Conservation (phyloP, 495 filamentous ascomycete genomes). For the Pseudomonodictys pantanalensis region DNA sequence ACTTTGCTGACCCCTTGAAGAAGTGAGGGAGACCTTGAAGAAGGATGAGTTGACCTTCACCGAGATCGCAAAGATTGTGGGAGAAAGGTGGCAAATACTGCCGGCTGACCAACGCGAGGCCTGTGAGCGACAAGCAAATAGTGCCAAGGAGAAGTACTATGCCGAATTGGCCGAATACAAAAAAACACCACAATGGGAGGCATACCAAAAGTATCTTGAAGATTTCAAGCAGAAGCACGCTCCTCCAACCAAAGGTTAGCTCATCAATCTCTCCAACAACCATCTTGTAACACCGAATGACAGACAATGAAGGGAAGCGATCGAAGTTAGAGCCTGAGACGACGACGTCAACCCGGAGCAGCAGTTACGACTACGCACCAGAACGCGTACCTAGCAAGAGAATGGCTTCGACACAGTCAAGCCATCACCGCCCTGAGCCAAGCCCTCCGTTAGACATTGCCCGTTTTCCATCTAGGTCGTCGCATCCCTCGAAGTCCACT, state of each 20-base stretch:
- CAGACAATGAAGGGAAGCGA: slow-evolving; percentile 38
- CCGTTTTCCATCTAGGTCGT: slow-evolving; percentile 8
- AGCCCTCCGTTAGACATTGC: slow-evolving; percentile 11
- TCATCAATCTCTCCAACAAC: neutral
- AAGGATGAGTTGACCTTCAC: slow-evolving; percentile 72
- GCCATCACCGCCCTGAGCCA: slow-evolving; percentile 12
- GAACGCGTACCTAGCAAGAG: neutral
- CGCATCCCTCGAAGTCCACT: slow-evolving; percentile 22
- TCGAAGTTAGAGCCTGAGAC: slow-evolving; percentile 39
- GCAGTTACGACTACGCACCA: slow-evolving; percentile 14
- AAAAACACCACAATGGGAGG: slow-evolving; percentile 65
- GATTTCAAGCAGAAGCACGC: slow-evolving; percentile 69
- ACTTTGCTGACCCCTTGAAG: slow-evolving; percentile 39
- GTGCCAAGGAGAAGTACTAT: slow-evolving; percentile 70
- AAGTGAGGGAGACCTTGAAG: slow-evolving; percentile 70
- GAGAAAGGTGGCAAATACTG: slow-evolving; percentile 74
- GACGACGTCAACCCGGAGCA: slow-evolving; percentile 31
- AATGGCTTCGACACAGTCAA: slow-evolving; percentile 8
- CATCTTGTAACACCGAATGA: neutral
- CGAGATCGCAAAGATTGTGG: slow-evolving; percentile 77
- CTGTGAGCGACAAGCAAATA: slow-evolving; percentile 64
- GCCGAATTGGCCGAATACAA: slow-evolving; percentile 67
- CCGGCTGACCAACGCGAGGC: slow-evolving; percentile 62
- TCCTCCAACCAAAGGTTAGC: slow-evolving; percentile 40
- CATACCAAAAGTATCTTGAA: slow-evolving; percentile 58